A percentile compares a stretch with the other conserved stretches of the same genome.
Evolutionary conservation across 1,284 basidiomycete genomes (phyloP).

Genomic region (Heliocybe sulcata): DNA sequence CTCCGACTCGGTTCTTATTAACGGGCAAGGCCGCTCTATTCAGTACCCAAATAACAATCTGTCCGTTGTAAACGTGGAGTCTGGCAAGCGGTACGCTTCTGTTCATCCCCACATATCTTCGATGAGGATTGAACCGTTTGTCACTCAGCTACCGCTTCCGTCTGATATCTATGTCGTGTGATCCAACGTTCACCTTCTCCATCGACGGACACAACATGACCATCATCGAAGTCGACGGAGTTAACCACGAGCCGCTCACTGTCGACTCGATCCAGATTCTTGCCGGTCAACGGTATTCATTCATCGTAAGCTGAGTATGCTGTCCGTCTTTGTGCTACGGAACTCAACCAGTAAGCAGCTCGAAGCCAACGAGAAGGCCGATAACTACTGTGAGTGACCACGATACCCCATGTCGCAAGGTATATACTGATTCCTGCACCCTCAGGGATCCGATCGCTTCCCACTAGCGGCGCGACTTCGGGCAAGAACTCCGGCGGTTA

Average conservation of each 20-base stretch:
- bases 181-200: constrained; percentile 27
- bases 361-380: constrained; percentile 20
- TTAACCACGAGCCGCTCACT: constrained; percentile 26
- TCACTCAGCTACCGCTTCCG: constrained; percentile 26
- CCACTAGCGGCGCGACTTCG: too few species aligned
- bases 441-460: too few species aligned
- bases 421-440: constrained; percentile 13
- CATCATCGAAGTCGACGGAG: constrained; percentile 44
- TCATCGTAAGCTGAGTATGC: constrained; percentile 22
- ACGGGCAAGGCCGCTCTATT: background rate
- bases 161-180: constrained; percentile 26
- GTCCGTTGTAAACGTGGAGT: background rate
- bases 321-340: background rate
- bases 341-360: constrained; percentile 11
- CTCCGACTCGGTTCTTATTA: constrained; percentile 6
- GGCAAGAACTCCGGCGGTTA: too few species aligned
- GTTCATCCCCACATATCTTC: too few species aligned
- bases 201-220: constrained; percentile 36
- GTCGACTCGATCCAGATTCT: constrained; percentile 33
- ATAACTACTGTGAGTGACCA: constrained; percentile 33
- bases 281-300: constrained; percentile 30
- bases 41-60: background rate
- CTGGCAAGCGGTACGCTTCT: constrained; percentile 2
- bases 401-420: background rate
- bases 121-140: background rate